Evolutionary conservation across 2,329 filamentous ascomycete genomes (phyloP).

Genomic region (Ambrosiella beaveri): DNA sequence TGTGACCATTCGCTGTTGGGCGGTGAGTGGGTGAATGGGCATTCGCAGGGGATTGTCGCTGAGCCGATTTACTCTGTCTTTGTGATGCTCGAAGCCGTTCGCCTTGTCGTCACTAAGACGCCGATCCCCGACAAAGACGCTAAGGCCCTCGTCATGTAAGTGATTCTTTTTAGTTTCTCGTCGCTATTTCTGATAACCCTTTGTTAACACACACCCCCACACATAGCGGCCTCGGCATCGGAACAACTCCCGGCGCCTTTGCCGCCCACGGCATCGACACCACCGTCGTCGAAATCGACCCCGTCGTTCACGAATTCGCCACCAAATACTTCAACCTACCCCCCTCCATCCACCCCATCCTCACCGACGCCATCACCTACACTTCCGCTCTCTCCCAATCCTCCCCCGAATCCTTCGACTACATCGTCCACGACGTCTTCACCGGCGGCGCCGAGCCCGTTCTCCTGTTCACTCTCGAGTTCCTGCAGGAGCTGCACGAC

Average conservation of each 20-base stretch:
- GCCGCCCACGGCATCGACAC: constrained; percentile 80
- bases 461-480: constrained; percentile 71
- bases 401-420: constrained; percentile 49
- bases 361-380: constrained; percentile 68
- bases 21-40: constrained; percentile 60
- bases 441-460: constrained; percentile 89
- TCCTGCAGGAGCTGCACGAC: constrained; percentile 51
- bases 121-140: constrained; percentile 44
- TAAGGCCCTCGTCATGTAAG: constrained; percentile 72
- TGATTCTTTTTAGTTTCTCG: constrained; percentile 11
- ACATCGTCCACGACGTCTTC: constrained; percentile 95
- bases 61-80: constrained; percentile 97
- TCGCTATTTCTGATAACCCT: background rate
- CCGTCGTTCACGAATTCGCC: constrained; percentile 71
- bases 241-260: constrained; percentile 74
- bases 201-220: background rate
- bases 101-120: constrained; percentile 49
- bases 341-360: constrained; percentile 57
- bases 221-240: constrained; percentile 68
- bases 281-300: constrained; percentile 89
- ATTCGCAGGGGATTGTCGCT: constrained; percentile 36
- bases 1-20: constrained; percentile 91
- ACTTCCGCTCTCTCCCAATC: constrained; percentile 29
- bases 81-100: constrained; percentile 80
- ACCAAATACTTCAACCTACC: constrained; percentile 67